Percentiles rank a stretch among this genome's conserved stretches.
Evolutionary conservation across 305 asterid genomes (phyloP).

Genomic region (Fraxinus platypoda): DNA sequence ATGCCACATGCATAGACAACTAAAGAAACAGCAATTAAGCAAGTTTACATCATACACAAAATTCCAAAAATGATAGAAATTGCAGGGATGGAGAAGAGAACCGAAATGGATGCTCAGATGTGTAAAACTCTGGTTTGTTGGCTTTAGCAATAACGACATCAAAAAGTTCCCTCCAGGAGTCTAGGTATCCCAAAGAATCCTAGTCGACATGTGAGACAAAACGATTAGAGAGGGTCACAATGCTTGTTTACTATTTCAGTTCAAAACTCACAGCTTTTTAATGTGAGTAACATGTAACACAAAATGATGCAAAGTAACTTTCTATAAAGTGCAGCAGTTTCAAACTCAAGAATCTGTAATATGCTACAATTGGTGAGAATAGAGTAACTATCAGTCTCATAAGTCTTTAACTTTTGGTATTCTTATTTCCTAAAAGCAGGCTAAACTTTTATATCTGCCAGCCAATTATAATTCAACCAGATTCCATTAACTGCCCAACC

Average conservation of each 20-base stretch:
- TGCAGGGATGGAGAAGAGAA: slow-evolving; percentile 29
- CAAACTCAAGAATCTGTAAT: neutral
- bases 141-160: slow-evolving; percentile 96
- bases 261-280: neutral
- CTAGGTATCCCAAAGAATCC: slow-evolving; percentile 77
- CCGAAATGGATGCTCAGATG: slow-evolving; percentile 98
- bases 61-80: slow-evolving; percentile 8
- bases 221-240: slow-evolving; percentile 2
- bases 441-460: neutral
- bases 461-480: neutral
- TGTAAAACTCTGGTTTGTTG: slow-evolving; percentile 93
- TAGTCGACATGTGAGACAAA: slow-evolving; percentile 28
- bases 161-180: slow-evolving; percentile 94
- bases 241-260: neutral
- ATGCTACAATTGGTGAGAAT: neutral
- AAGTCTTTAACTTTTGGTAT: neutral
- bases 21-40: slow-evolving; percentile 10
- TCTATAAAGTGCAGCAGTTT: neutral
- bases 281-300: neutral
- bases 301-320: neutral
- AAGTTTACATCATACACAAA: slow-evolving; percentile 10
- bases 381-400: neutral
- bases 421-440: neutral
- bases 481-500: neutral
- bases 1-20: slow-evolving; percentile 8